Conservation (phyloP, 768 basidiomycete species). For the Serendipita sp. region DNA sequence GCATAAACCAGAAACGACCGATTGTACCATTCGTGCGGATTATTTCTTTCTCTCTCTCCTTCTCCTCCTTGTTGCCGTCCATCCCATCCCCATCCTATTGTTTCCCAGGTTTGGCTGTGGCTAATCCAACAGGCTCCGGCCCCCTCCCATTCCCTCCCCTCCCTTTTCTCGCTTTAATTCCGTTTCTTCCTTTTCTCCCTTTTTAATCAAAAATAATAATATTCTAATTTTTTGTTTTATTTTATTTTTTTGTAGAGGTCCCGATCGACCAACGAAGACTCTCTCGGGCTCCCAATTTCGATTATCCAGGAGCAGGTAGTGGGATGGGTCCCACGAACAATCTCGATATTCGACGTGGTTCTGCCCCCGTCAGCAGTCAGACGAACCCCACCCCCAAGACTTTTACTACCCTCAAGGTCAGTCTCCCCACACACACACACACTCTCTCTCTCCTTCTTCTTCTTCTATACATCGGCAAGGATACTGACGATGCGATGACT, state of each 20-base stretch:
- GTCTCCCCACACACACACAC: background rate
- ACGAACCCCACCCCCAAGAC: slow-evolving; percentile 1
- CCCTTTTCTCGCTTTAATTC: background rate
- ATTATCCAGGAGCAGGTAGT: background rate
- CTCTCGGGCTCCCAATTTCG: background rate
- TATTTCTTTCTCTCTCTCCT: slow-evolving; percentile 12
- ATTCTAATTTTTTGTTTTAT: background rate
- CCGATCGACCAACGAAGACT: slow-evolving; percentile 1
- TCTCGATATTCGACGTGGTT: slow-evolving; percentile 5
- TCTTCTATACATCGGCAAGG: slow-evolving; percentile 20
- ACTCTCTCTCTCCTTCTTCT: slow-evolving; percentile 3
- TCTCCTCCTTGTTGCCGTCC: background rate
- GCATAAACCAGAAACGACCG: slow-evolving; percentile 58
- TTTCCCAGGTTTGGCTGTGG: slow-evolving; percentile 7
- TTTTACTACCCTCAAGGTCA: slow-evolving; percentile 7
- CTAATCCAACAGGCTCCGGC: background rate
- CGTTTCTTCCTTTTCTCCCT: slow-evolving; percentile 6
- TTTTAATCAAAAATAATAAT: background rate
- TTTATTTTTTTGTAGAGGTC: background rate
- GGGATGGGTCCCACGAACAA: background rate
- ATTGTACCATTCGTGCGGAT: slow-evolving; percentile 55
- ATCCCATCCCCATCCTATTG: background rate
- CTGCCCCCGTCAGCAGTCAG: slow-evolving; percentile 2
- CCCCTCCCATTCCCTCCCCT: too few relatives aligned
- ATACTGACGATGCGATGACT: slow-evolving; percentile 41